Percentiles rank a stretch among this genome's conserved stretches.
These are phyloP conservation scores for Heterobasidion annosum DNA, from an alignment of 1,284 basidiomycete species.

Conservation along the genomic window DNA sequence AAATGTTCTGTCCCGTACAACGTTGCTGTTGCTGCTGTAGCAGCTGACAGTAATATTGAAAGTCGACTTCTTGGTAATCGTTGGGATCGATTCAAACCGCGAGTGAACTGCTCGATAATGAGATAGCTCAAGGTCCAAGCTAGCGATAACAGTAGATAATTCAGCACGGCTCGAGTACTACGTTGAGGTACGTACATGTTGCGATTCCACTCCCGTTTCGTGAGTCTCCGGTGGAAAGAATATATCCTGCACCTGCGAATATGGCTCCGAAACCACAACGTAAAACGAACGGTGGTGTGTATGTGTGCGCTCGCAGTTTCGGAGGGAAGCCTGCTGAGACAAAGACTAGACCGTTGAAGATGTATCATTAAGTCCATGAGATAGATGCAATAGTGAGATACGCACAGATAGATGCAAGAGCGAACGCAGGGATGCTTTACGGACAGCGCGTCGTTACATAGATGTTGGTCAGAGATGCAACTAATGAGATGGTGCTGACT, in stretches of 20 bases:
- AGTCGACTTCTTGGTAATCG: conserved; percentile 23
- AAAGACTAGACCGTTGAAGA: conserved; percentile 19
- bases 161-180: neutral
- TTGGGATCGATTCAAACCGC: conserved; percentile 20
- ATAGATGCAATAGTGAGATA: neutral
- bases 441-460: neutral
- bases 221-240: conserved; percentile 28
- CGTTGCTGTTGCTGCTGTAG: conserved; percentile 22
- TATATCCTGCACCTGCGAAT: conserved; percentile 36
- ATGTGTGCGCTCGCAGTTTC: conserved; percentile 14
- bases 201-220: conserved; percentile 36
- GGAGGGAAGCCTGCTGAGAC: conserved; percentile 27
- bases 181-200: conserved; percentile 22
- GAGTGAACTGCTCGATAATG: conserved; percentile 23
- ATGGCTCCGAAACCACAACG: conserved; percentile 34
- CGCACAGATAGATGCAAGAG: conserved; percentile 12
- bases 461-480: conserved; percentile 1
- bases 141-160: conserved; percentile 9
- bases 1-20: conserved; percentile 38
- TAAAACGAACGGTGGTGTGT: conserved; percentile 31
- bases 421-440: conserved; percentile 12
- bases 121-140: conserved; percentile 41
- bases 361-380: neutral
- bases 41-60: conserved; percentile 24
- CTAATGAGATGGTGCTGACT: conserved; percentile 1